Evolutionary conservation across 306 rosid genomes (phyloP), one percentile per base, ranked within the genome.

Genomic region (Abrus precatorius): DNA sequence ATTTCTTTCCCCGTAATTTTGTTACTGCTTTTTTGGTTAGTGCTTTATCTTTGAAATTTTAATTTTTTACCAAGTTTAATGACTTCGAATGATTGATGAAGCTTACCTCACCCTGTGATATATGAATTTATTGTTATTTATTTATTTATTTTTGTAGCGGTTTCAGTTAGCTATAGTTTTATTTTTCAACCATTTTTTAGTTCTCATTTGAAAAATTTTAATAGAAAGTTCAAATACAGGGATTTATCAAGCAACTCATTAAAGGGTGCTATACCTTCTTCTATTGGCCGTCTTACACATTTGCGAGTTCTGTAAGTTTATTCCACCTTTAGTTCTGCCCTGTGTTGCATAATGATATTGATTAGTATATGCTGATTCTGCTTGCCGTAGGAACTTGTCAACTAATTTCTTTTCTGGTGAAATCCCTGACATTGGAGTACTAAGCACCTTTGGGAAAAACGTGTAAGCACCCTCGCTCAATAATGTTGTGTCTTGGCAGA

Each of bases 231-330:
- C 77, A 11, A 61, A 48, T 83, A 64, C 62, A 96, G 99, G 80
- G 98, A 96, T 84, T 84, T 96, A 49, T 96, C 98, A 20, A 87
- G 98, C 86, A 96, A 96, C 85, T 87, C 88, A 14, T 64, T 96
- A 8, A 96, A 91, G 87, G 99, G 98, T 4, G 93, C 97, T 32
- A 96, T 96, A 88, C 98, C 98, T 75, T 93, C 98, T 40, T 85
- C 98, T 5, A 88, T 96, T 69, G 97, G 99, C 65, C 93, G 93
- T 72, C 93, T 96, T 52, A 60, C 92, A 66, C 88, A 83, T 41
- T 81, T 96, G 81, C 93, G 45, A 40, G 62, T 80, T 64, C 67
- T 96, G 99, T 96, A 87, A 90, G 99, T 87, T 61, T 69, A 52
- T 67, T 63, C 80, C 29, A 48, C 43, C 56, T 57, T 9, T 41